Conservation (phyloP, 192 early-diverging fungal species). For the Backusella circina region DNA sequence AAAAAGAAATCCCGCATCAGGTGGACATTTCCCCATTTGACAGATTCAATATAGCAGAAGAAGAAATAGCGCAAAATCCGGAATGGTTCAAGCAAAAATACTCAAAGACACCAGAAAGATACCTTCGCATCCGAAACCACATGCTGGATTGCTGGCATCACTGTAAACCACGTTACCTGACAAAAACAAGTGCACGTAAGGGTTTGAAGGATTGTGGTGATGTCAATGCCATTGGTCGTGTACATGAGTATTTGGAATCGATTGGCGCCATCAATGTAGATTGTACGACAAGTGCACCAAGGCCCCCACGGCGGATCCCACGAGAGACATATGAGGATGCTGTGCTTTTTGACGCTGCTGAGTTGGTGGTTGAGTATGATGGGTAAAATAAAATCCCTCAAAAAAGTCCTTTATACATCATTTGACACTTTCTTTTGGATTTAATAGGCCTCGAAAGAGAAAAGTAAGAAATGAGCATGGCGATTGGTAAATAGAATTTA, state of each 20-base stretch:
- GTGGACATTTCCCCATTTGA: conserved; percentile 33
- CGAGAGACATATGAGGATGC: conserved; percentile 13
- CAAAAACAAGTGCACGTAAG: conserved; percentile 75
- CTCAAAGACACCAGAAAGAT: conserved; percentile 85
- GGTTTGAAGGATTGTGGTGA: conserved; percentile 85
- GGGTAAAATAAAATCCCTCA: conserved; percentile 19
- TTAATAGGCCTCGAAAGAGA: conserved; percentile 42
- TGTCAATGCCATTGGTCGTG: conserved; percentile 87
- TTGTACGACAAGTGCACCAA: conserved; percentile 43
- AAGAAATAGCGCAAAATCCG: conserved; percentile 42
- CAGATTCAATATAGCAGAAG: conserved; percentile 41
- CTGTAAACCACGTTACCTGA: conserved; percentile 68
- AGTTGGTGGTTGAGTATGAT: conserved; percentile 25
- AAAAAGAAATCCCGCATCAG: background rate
- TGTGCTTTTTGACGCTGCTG: conserved; percentile 19
- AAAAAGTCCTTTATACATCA: background rate
- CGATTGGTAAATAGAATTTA: conserved; percentile 46
- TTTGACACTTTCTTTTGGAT: background rate
- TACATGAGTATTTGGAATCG: conserved; percentile 80
- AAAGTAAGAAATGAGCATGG: conserved; percentile 60
- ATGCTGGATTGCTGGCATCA: conserved; percentile 79
- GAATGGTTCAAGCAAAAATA: conserved; percentile 71
- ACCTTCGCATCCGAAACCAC: conserved; percentile 84
- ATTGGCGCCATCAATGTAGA: conserved; percentile 78
- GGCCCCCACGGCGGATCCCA: conserved; percentile 27